These are phyloP conservation scores for Mytilinidion resinicola DNA, from an alignment of 495 filamentous ascomycete genomes.

Conservation along the genomic window DNA sequence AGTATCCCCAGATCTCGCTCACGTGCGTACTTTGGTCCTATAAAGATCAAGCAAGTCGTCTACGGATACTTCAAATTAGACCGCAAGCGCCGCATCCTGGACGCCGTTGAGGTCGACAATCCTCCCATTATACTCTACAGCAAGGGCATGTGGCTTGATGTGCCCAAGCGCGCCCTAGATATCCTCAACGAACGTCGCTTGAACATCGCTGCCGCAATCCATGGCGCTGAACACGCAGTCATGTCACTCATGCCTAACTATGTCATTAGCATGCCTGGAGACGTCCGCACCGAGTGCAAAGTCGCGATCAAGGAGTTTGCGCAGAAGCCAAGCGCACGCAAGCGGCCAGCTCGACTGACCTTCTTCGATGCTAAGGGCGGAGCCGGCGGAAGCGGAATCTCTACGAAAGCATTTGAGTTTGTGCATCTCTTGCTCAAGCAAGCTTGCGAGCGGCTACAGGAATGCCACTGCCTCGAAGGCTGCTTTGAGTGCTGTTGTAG, in stretches of 20 bases:
- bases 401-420: slow-evolving; percentile 88
- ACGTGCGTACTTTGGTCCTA: slow-evolving; percentile 74
- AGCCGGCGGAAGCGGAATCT: slow-evolving; percentile 73
- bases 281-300: slow-evolving; percentile 94
- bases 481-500: slow-evolving; percentile 86
- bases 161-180: slow-evolving; percentile 70
- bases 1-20: slow-evolving; percentile 51
- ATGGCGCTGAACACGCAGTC: slow-evolving; percentile 88
- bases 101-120: slow-evolving; percentile 88
- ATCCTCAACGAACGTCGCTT: slow-evolving; percentile 66
- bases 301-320: slow-evolving; percentile 70
- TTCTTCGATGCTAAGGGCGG: slow-evolving; percentile 96
- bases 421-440: slow-evolving; percentile 69
- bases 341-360: slow-evolving; percentile 79
- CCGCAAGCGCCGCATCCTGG: slow-evolving; percentile 72
- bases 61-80: slow-evolving; percentile 97
- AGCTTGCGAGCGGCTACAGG: slow-evolving; percentile 70
- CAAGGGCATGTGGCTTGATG: slow-evolving; percentile 96
- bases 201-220: slow-evolving; percentile 84
- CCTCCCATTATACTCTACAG: slow-evolving; percentile 76
- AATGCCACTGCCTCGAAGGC: slow-evolving; percentile 64
- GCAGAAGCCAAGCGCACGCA: slow-evolving; percentile 64
- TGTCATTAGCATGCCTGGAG: slow-evolving; percentile 77
- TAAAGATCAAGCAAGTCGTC: slow-evolving; percentile 76
- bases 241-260: slow-evolving; percentile 83